Evolutionary conservation across 1,284 basidiomycete species (phyloP).

Genomic region (Apiotrichum sp.): DNA sequence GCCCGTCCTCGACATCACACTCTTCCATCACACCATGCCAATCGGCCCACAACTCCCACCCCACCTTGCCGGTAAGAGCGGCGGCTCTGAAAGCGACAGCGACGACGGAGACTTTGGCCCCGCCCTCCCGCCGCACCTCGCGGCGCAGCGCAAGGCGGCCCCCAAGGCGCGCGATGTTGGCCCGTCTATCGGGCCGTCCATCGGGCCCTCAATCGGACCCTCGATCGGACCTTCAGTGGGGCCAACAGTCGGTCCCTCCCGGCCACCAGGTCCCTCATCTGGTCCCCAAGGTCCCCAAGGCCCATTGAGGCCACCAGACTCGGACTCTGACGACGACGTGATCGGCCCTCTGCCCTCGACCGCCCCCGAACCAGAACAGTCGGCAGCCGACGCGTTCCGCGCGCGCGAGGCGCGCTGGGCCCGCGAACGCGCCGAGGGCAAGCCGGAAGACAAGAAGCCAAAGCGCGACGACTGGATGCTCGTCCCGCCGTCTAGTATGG

Average conservation of each 20-base stretch:
- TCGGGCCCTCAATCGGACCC: neutral
- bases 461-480: slow-evolving; percentile 88
- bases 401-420: slow-evolving; percentile 63
- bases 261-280: neutral
- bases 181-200: neutral
- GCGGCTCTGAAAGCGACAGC: slow-evolving; percentile 49
- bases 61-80: slow-evolving; percentile 16
- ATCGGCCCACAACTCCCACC: slow-evolving; percentile 18
- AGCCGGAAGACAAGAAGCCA: neutral
- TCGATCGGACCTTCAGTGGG: neutral
- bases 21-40: slow-evolving; percentile 6
- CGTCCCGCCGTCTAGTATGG: slow-evolving; percentile 72
- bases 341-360: slow-evolving; percentile 22
- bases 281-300: neutral
- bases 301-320: slow-evolving; percentile 6
- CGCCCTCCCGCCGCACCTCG: slow-evolving; percentile 36
- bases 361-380: slow-evolving; percentile 7
- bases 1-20: neutral
- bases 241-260: neutral
- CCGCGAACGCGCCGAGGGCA: slow-evolving; percentile 57
- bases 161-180: slow-evolving; percentile 8
- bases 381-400: slow-evolving; percentile 67
- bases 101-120: slow-evolving; percentile 69
- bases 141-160: slow-evolving; percentile 16
- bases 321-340: slow-evolving; percentile 29